Evolutionary conservation across 495 filamentous ascomycete genomes (phyloP).

Genomic region (Amorphotheca resinae): DNA sequence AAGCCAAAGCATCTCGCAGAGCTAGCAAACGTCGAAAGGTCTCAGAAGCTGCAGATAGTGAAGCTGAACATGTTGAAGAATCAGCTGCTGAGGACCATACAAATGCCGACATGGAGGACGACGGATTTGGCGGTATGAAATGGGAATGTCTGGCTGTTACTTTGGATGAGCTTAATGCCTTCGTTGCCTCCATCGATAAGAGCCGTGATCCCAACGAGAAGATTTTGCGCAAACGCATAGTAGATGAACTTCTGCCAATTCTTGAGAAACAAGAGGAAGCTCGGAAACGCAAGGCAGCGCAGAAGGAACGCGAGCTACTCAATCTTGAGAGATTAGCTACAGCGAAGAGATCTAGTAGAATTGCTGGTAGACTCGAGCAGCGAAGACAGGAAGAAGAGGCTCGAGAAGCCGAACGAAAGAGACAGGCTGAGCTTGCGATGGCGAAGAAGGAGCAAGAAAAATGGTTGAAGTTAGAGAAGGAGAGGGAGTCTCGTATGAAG

Average conservation of each 20-base stretch:
- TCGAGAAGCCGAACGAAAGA: slow-evolving; percentile 59
- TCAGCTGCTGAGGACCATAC: slow-evolving; percentile 23
- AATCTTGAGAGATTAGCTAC: slow-evolving; percentile 76
- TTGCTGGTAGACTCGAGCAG: slow-evolving; percentile 69
- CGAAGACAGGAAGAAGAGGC: slow-evolving; percentile 61
- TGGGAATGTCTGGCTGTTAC: slow-evolving; percentile 89
- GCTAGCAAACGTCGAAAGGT: slow-evolving; percentile 62
- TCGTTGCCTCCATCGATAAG: slow-evolving; percentile 56
- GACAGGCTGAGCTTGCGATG: slow-evolving; percentile 47
- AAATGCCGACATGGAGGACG: slow-evolving; percentile 32
- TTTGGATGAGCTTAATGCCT: slow-evolving; percentile 59
- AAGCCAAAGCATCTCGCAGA: slow-evolving; percentile 51
- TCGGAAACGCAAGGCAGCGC: slow-evolving; percentile 51
- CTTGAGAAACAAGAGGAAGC: slow-evolving; percentile 73
- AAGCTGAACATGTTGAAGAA: slow-evolving; percentile 41
- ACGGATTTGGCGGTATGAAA: slow-evolving; percentile 56
- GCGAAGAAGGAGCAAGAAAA: slow-evolving; percentile 56
- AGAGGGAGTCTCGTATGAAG: slow-evolving; percentile 68
- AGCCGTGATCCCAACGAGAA: slow-evolving; percentile 76
- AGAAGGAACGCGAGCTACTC: slow-evolving; percentile 66
- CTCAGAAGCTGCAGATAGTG: slow-evolving; percentile 41
- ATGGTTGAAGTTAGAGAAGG: slow-evolving; percentile 54
- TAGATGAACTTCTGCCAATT: slow-evolving; percentile 66
- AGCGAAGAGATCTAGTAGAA: slow-evolving; percentile 82
- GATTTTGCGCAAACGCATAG: slow-evolving; percentile 51